A percentile compares a stretch with the other conserved stretches of the same genome.
Conservation (phyloP, 768 basidiomycete species). For the Hericium coralloides region DNA sequence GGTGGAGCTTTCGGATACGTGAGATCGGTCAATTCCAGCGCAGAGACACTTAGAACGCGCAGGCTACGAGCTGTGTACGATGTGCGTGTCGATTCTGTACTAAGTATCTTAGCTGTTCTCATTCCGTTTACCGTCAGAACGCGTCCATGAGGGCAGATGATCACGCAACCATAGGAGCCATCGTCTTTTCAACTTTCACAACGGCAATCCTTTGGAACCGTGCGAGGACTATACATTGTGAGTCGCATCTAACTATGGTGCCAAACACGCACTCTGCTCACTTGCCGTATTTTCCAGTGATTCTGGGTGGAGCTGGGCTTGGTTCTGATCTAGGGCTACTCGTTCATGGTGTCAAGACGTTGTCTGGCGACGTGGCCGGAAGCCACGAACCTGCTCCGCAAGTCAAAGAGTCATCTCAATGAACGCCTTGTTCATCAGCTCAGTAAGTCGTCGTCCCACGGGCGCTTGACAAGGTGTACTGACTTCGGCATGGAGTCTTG, state of each 20-base stretch:
- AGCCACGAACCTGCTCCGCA: too few relatives aligned
- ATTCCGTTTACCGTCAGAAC: conserved; percentile 30
- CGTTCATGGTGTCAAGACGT: too few relatives aligned
- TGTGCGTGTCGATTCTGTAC: conserved; percentile 29
- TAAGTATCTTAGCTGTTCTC: not conserved
- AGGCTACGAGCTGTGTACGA: conserved; percentile 49
- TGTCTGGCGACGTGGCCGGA: too few relatives aligned
- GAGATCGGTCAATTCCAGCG: conserved; percentile 45
- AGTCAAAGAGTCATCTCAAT: too few relatives aligned
- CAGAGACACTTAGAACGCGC: conserved; percentile 38
- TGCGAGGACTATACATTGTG: conserved; percentile 53
- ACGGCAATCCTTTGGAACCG: conserved; percentile 71
- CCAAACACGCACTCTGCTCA: too few relatives aligned
- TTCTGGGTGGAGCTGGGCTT: too few relatives aligned
- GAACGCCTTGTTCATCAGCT: too few relatives aligned
- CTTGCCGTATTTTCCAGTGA: too few relatives aligned
- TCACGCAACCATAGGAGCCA: conserved; percentile 63
- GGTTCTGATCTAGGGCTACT: too few relatives aligned
- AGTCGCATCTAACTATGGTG: conserved; percentile 9
- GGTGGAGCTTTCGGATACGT: conserved; percentile 54
- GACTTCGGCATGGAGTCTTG: too few relatives aligned
- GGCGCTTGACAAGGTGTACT: too few relatives aligned
- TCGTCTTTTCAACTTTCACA: conserved; percentile 53
- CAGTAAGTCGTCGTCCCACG: too few relatives aligned
- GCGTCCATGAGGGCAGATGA: conserved; percentile 57